Evolutionary conservation across 495 filamentous ascomycete species (phyloP).

Genomic region (Wilcoxina mikolae): DNA sequence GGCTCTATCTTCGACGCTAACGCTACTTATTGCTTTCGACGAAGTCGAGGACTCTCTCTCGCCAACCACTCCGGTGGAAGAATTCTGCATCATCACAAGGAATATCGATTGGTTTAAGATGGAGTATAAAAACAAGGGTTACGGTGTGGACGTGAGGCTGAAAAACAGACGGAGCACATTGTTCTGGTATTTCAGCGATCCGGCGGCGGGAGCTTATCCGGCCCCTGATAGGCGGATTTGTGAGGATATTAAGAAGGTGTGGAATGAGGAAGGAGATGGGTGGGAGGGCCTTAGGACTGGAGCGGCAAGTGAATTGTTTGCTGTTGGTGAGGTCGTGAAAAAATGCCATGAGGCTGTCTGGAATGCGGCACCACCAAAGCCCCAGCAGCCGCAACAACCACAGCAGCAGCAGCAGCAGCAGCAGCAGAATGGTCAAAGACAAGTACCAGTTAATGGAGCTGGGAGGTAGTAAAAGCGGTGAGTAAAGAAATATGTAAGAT

Average conservation of each 20-base stretch:
- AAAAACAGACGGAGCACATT: constrained; percentile 15
- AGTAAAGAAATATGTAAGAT: too few species aligned
- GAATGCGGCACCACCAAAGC: neutral
- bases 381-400: neutral
- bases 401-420: too few species aligned
- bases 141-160: constrained; percentile 21
- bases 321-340: neutral
- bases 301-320: constrained; percentile 15
- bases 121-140: constrained; percentile 28
- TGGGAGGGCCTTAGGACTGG: constrained; percentile 25
- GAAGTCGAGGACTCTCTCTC: constrained; percentile 37
- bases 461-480: too few species aligned
- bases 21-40: constrained; percentile 52
- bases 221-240: constrained; percentile 6
- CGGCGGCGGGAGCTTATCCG: constrained; percentile 15
- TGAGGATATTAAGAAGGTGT: constrained; percentile 18
- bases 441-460: too few species aligned
- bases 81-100: constrained; percentile 32
- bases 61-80: constrained; percentile 25
- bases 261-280: constrained; percentile 19
- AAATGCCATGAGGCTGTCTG: neutral
- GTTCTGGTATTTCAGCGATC: constrained; percentile 25
- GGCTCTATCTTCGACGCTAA: constrained; percentile 47
- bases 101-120: constrained; percentile 38
- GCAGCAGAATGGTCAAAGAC: too few species aligned